These are phyloP conservation scores for Neonectria punicea DNA, from an alignment of 2,329 filamentous ascomycete genomes.

Conservation along the genomic window DNA sequence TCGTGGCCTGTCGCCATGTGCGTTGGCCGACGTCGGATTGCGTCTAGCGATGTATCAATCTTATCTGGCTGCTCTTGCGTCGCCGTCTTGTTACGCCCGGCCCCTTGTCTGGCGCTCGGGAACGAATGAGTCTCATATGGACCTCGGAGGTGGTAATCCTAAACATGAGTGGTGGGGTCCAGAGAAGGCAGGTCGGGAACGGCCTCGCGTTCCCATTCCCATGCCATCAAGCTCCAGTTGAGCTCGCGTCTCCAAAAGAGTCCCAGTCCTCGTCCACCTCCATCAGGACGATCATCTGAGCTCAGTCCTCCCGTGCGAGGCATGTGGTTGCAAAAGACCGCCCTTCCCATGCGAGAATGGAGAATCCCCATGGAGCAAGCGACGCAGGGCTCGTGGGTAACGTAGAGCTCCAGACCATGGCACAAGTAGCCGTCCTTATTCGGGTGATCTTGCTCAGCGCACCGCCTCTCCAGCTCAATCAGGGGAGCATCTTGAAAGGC, in stretches of 20 bases:
- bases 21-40: conserved; percentile 25
- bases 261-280: conserved; percentile 70
- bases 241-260: conserved; percentile 80
- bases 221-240: conserved; percentile 87
- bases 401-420: conserved; percentile 90
- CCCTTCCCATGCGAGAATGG: conserved; percentile 89
- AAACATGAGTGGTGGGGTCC: conserved; percentile 62
- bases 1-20: conserved; percentile 17
- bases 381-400: conserved; percentile 94
- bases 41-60: conserved; percentile 32
- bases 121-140: conserved; percentile 47
- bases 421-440: conserved; percentile 89
- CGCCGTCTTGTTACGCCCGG: conserved; percentile 16
- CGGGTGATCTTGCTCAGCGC: conserved; percentile 72
- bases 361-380: conserved; percentile 98
- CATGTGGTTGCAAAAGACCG: conserved; percentile 85
- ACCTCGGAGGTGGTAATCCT: conserved; percentile 56
- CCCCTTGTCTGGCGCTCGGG: conserved; percentile 26
- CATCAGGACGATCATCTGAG: conserved; percentile 73
- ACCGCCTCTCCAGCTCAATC: conserved; percentile 70
- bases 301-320: conserved; percentile 83
- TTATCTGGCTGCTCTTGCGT: conserved; percentile 24
- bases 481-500: conserved; percentile 77
- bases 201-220: conserved; percentile 73
- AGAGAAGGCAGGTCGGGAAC: conserved; percentile 53